A percentile compares a stretch with the other conserved stretches of the same genome.
Evolutionary conservation across 2,329 filamentous ascomycete genomes (phyloP).

Genomic region (Lomentospora prolificans): DNA sequence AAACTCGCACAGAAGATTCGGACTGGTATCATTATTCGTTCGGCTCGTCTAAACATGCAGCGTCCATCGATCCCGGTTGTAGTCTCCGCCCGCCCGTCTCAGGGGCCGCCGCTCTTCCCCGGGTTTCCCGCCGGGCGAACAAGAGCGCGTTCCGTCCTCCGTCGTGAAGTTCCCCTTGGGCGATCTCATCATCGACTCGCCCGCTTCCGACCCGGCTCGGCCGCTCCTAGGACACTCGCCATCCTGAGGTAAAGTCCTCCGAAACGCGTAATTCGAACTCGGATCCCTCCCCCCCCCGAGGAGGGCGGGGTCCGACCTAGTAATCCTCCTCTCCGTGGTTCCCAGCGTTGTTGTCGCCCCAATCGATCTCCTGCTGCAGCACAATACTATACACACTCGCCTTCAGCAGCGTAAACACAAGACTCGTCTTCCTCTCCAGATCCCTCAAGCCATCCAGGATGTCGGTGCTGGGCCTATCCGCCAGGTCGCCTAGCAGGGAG

Average conservation of each 20-base stretch:
- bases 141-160: no score
- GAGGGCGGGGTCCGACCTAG: no score
- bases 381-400: constrained; percentile 98
- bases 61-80: background rate
- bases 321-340: no score
- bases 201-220: no score
- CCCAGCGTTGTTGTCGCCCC: constrained; percentile 41
- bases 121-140: constrained; percentile 8
- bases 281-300: no score
- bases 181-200: no score
- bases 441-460: constrained; percentile 80
- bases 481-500: constrained; percentile 50
- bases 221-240: no score
- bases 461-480: constrained; percentile 62
- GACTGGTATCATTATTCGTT: constrained; percentile 1
- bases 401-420: constrained; percentile 93
- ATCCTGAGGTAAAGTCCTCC: no score
- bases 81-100: background rate
- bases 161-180: no score
- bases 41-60: background rate
- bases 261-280: no score
- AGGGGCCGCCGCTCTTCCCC: background rate
- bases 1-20: no score
- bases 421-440: constrained; percentile 85
- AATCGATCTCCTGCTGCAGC: constrained; percentile 88